phyloP scores from a whole-genome alignment of 106 monocot genomes.

The Hemerocallis citrina region DNA sequence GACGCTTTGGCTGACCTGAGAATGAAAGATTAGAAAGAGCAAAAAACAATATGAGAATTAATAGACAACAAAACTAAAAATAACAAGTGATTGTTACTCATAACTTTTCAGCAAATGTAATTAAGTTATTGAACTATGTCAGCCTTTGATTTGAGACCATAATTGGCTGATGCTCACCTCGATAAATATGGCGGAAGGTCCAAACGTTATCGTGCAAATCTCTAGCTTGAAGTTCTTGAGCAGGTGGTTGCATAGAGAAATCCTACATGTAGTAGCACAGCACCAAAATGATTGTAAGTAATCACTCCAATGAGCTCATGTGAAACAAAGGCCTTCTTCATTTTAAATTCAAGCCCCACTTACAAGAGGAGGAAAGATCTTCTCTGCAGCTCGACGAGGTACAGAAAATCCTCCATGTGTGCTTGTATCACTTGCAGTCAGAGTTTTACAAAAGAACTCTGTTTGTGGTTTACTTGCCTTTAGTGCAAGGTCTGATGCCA shows the following conservation, averaged over 20 bases:
- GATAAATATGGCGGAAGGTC: constrained; percentile 95
- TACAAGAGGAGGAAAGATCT: constrained; percentile 91
- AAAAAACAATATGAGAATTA: neutral
- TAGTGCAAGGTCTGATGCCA: constrained; percentile 57
- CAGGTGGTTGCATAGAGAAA: constrained; percentile 86
- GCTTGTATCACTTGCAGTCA: constrained; percentile 94
- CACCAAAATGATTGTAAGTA: neutral
- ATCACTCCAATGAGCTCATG: neutral
- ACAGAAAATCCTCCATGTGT: constrained; percentile 97
- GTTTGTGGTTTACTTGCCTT: constrained; percentile 51
- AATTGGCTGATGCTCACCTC: constrained; percentile 50
- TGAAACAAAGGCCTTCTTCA: neutral
- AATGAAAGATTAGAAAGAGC: constrained; percentile 5
- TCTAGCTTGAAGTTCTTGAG: constrained; percentile 76
- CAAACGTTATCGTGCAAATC: constrained; percentile 86
- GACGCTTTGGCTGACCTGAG: constrained; percentile 55
- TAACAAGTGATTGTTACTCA: neutral
- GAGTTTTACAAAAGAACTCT: constrained; percentile 91
- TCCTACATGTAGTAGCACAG: constrained; percentile 37
- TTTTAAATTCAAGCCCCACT: neutral
- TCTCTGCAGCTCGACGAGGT: constrained; percentile 85
- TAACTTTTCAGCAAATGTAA: neutral
- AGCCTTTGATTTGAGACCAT: neutral
- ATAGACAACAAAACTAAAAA: neutral
- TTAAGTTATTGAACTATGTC: neutral